Evolutionary conservation across 345 rosid genomes (phyloP).

Genomic region (Geranium rotundifolium): DNA sequence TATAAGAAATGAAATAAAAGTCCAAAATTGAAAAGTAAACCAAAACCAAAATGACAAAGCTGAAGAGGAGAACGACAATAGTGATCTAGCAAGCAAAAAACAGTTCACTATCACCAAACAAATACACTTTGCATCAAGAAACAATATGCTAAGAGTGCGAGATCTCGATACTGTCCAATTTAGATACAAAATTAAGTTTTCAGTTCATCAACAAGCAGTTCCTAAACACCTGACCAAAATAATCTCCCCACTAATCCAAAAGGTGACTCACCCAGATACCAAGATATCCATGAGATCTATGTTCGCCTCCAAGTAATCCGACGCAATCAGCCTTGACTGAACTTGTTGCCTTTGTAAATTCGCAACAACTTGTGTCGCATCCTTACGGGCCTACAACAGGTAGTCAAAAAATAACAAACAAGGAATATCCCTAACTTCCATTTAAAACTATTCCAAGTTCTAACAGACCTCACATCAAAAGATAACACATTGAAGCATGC

Average conservation of each 20-base stretch:
- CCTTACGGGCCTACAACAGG: slow-evolving; percentile 71
- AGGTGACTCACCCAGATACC: slow-evolving; percentile 47
- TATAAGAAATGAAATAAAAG: no score
- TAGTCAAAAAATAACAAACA: slow-evolving; percentile 9
- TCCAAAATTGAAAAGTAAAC: no score
- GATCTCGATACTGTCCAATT: not conserved
- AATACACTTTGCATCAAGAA: not conserved
- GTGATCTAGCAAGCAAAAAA: not conserved
- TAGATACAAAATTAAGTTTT: not conserved
- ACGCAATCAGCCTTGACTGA: slow-evolving; percentile 76
- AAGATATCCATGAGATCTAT: slow-evolving; percentile 77
- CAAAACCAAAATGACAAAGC: no score
- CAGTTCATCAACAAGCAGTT: not conserved
- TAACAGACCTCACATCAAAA: not conserved
- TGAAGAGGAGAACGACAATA: no score
- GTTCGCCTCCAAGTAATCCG: slow-evolving; percentile 81
- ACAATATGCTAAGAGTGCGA: not conserved
- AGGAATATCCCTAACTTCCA: not conserved
- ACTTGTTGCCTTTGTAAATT: slow-evolving; percentile 97
- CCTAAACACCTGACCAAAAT: not conserved
- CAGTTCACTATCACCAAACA: not conserved
- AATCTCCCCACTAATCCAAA: not conserved
- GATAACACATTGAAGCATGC: not conserved
- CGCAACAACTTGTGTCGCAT: slow-evolving; percentile 97
- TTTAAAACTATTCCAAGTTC: no score